Base-by-base conservation (phyloP, 2,329 filamentous ascomycete genomes). In the Epichloe sp. region DNA sequence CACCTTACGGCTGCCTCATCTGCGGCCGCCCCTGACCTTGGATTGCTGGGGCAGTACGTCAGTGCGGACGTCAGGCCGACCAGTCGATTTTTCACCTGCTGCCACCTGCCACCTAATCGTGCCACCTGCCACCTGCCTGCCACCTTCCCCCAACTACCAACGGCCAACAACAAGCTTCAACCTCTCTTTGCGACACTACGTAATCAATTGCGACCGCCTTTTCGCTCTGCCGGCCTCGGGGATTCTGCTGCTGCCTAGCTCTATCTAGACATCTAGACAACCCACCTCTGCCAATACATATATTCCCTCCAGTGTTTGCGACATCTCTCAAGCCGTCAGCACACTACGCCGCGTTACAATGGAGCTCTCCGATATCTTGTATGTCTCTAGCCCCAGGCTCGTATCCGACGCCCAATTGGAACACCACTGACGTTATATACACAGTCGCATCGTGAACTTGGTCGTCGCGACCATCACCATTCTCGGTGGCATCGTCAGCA, bases 361-460 rank as follows among this genome's bases (percentile, higher is more conserved):
- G 88, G 89, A 95, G 71, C 87, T 89, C 75, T 91, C 88, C 56
- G 88, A 95, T 71, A 83, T 83, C 68, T 94, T 95, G 88, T 94
- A 77, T 73, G 86, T 63, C 38, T 48, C 47, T 44, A 53, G 46
- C 47, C 49, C 35, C 43, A 15, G 43, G 6, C 17, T 17, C 34
- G 19, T 31, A 10, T 14, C 26, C 19, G 15, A 37, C 48, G 23
- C 21, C 42, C 15, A 4, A 45, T 49, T 35, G 35, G 50, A 34
- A 26, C 44, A 53, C 54, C 53, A 64, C 69, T 73, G 64, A 73
- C 61, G 48, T 47, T 23, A 36, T 57, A 51, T 60, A 55, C 10
- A 54, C 67, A 97, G 93, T 74, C 93, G 93, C 65, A 82, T 97
- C 65, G 87, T 95, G 68, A 98, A 98, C 78, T 76, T 98, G 69